These are phyloP conservation scores for Lepidium sativum DNA, from an alignment of 345 rosid species.

Conservation along the genomic window DNA sequence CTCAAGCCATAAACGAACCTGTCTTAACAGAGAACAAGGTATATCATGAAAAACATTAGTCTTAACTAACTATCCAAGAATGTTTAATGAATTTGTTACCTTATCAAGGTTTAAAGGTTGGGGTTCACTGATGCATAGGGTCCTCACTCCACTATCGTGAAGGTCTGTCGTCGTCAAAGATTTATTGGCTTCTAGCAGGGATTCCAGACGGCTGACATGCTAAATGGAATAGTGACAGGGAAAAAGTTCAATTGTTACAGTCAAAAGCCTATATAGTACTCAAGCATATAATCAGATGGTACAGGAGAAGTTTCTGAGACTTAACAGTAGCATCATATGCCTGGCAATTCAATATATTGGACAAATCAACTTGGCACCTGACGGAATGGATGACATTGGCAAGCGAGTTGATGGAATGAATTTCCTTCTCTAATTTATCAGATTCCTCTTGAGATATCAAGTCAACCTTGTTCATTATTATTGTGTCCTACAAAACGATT, in stretches of 20 bases:
- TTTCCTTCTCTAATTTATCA: constrained; percentile 69
- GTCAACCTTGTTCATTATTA: constrained; percentile 91
- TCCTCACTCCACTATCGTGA: constrained; percentile 72
- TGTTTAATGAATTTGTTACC: constrained; percentile 36
- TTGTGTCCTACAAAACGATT: constrained; percentile 57
- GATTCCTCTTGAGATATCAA: constrained; percentile 54
- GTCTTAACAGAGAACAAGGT: background rate
- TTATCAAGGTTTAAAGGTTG: constrained; percentile 56
- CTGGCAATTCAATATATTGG: constrained; percentile 52
- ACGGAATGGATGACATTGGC: constrained; percentile 62
- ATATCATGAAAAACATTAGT: background rate
- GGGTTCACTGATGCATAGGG: constrained; percentile 60
- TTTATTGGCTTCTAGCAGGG: constrained; percentile 55
- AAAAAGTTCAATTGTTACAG: constrained; percentile 12
- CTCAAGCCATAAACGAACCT: constrained; percentile 86
- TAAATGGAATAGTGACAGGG: constrained; percentile 12
- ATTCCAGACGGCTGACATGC: constrained; percentile 62
- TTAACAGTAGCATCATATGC: constrained; percentile 85
- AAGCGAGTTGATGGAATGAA: constrained; percentile 65
- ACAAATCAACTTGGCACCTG: constrained; percentile 73
- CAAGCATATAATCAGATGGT: background rate
- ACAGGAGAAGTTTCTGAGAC: constrained; percentile 19
- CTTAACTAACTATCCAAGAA: background rate
- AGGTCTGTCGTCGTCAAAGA: constrained; percentile 48
- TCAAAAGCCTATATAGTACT: background rate